phyloP scores from a whole-genome alignment of 495 filamentous ascomycete species.

The Aspergillus ellipticus region DNA sequence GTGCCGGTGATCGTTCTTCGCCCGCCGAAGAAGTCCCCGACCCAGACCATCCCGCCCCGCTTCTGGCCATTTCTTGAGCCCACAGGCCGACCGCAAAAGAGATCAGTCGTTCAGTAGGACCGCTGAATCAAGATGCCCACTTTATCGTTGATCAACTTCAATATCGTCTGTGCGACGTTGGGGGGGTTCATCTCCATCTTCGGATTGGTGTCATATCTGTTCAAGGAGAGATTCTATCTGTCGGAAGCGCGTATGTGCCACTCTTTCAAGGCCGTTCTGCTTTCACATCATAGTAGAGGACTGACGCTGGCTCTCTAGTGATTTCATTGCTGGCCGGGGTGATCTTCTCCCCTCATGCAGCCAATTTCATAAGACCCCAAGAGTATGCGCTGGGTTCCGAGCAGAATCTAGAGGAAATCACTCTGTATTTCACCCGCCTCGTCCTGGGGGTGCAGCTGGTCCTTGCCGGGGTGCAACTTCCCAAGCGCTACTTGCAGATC shows the following conservation, averaged over 20 bases:
- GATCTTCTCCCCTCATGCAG: conserved; percentile 70
- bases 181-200: conserved; percentile 89
- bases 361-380: conserved; percentile 71
- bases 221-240: conserved; percentile 87
- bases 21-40: not conserved
- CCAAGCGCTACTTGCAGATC: conserved; percentile 72
- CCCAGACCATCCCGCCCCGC: not conserved
- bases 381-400: conserved; percentile 68
- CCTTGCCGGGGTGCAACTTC: conserved; percentile 86
- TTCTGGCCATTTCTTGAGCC: not conserved
- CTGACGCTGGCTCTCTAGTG: conserved; percentile 43
- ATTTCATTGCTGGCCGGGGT: conserved; percentile 81
- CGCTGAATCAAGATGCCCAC: conserved; percentile 63
- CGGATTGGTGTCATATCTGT: conserved; percentile 81
- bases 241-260: conserved; percentile 76
- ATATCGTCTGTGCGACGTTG: conserved; percentile 76
- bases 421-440: conserved; percentile 79
- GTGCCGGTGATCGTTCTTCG: not conserved
- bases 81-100: not conserved
- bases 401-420: conserved; percentile 59
- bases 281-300: not conserved
- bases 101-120: not conserved
- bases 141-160: conserved; percentile 76
- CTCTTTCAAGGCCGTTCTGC: not conserved
- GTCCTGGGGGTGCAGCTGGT: conserved; percentile 91